Evolutionary conservation across 495 filamentous ascomycete genomes (phyloP), one percentile per base, ranked within the genome.

Genomic region (Penicillium coprophilum): DNA sequence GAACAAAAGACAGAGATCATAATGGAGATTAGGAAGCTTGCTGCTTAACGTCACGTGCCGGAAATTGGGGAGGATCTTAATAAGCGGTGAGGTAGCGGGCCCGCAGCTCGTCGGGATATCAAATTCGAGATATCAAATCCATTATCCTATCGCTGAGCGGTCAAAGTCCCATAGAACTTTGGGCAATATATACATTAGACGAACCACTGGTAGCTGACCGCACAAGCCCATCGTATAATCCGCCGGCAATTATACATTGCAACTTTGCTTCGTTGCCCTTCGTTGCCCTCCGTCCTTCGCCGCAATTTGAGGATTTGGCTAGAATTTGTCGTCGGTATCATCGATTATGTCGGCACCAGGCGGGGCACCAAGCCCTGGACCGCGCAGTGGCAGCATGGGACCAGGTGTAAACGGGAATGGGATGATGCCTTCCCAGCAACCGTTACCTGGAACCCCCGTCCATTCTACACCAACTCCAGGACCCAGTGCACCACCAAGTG

Each of bases 381-480:
- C 79, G 47, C 79, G 76, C 57, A 76, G 77, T 73, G 76, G 76
- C 34, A 80, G 78, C 57, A 79, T 81, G 71, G 80, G 80, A 20
- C 75, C 81, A 51, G 17, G 30, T 34, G 53, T 60, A 43, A 67
- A 57, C 53, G 76, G 74, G 60, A 70, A 71, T 47, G 74, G 76
- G 34, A 80, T 85, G 70, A 77, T 82, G 70, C 74, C 79, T 59
- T 71, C 77, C 39, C 81, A 85, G 53, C 78, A 78, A 43, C 71
- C 71, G 23, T 65, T 78, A 58, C 56, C 66, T 50, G 68, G 61
- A 4, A 69, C 68, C n/a, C 71, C 77, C 28, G 68, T 72, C 27
- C 68, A 73, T 32, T 65, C 60, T 20, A 60, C 71, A 28, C 68
- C 72, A 27, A 67, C 73, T n/a, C 65, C 71, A 31, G 75, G 74